A percentile compares a stretch with the other conserved stretches of the same genome.
These are phyloP conservation scores for Centaurea solstitialis DNA, from an alignment of 129 eudicot genomes.

Conservation along the genomic window DNA sequence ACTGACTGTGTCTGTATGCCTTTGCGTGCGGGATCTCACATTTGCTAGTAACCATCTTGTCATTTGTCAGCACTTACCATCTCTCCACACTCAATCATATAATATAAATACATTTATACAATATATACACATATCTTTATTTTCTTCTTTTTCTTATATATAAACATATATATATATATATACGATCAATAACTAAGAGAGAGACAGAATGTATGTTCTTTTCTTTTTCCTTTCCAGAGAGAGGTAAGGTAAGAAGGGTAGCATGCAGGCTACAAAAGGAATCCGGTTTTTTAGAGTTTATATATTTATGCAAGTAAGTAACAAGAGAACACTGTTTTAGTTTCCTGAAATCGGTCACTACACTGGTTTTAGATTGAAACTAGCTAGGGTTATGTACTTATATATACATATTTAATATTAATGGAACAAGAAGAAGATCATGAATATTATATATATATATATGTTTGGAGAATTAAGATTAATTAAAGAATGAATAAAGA, in stretches of 20 bases:
- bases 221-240: too few relatives aligned
- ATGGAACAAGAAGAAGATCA: neutral
- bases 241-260: neutral
- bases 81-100: constrained; percentile 36
- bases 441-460: neutral
- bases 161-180: neutral
- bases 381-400: constrained; percentile 11
- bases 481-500: neutral
- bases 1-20: constrained; percentile 27
- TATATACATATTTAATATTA: neutral
- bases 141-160: neutral
- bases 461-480: neutral
- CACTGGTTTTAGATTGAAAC: neutral
- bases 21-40: constrained; percentile 45
- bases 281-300: neutral
- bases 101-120: too few relatives aligned
- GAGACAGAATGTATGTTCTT: constrained; percentile 16
- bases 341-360: neutral
- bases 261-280: neutral
- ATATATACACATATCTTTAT: neutral
- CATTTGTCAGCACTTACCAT: constrained; percentile 36
- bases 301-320: neutral
- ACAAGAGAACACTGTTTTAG: neutral
- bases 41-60: constrained; percentile 45
- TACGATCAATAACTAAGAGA: neutral